phyloP scores from a whole-genome alignment of 2,329 filamentous ascomycete species.

The Aspergillus niger region DNA sequence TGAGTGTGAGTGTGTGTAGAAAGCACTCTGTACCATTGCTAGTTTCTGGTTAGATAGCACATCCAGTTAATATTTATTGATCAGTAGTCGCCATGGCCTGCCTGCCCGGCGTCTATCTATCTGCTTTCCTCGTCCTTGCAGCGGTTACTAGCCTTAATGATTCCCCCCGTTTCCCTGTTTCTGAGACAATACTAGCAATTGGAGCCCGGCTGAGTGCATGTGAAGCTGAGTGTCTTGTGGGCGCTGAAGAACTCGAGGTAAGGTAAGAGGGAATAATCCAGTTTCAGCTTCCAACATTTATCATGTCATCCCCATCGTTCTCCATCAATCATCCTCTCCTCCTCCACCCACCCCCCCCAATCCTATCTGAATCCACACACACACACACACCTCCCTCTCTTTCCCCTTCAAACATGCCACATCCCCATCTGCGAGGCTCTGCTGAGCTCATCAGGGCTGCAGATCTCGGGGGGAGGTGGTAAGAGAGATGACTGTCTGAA shows the following conservation, averaged over 20 bases:
- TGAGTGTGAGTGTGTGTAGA: no score
- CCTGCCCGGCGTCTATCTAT: neutral
- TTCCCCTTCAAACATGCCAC: slow-evolving; percentile 5
- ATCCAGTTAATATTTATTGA: neutral
- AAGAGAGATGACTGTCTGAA: neutral
- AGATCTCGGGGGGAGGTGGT: neutral
- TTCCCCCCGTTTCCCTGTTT: neutral
- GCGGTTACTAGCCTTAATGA: neutral
- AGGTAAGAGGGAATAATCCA: neutral
- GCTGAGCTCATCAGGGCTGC: neutral
- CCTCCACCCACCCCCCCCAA: slow-evolving; percentile 5
- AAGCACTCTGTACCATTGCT: neutral
- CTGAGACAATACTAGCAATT: no score
- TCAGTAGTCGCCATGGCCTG: neutral
- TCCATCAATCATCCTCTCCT: neutral
- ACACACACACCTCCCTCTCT: no score
- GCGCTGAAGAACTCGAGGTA: neutral
- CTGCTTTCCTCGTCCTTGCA: neutral
- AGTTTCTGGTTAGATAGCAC: neutral
- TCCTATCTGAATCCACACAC: neutral
- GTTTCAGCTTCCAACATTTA: slow-evolving; percentile 8
- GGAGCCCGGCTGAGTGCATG: neutral
- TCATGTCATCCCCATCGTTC: neutral
- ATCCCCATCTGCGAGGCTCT: slow-evolving; percentile 5
- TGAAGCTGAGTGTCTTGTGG: neutral